These are phyloP conservation scores for Microcyclosporella mali DNA, from an alignment of 2,329 filamentous ascomycete genomes.

Conservation along the genomic window DNA sequence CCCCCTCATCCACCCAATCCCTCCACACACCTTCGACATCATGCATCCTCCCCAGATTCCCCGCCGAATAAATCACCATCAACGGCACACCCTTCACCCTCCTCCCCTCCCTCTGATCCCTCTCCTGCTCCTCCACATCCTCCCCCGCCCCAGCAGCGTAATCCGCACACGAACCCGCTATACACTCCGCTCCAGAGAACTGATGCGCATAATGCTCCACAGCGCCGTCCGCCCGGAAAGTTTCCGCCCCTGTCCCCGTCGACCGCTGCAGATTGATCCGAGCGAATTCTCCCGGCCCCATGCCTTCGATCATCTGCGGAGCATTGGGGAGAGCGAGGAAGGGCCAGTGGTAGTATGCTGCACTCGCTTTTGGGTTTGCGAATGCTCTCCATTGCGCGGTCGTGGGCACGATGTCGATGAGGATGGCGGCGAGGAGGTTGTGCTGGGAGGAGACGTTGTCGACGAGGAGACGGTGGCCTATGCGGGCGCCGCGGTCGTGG, in stretches of 20 bases:
- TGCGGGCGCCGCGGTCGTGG: conserved; percentile 47
- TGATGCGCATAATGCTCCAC: conserved; percentile 40
- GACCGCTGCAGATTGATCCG: conserved; percentile 30
- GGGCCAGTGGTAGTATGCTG: conserved; percentile 47
- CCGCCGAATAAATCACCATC: conserved; percentile 41
- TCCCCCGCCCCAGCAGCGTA: conserved; percentile 41
- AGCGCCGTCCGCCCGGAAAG: conserved; percentile 34
- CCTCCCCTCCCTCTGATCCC: conserved; percentile 40
- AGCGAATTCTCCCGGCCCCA: conserved; percentile 39
- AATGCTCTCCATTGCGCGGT: conserved; percentile 42
- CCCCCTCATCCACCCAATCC: conserved; percentile 40
- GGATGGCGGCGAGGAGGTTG: conserved; percentile 35
- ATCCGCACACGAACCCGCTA: conserved; percentile 43
- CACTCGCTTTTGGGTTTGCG: conserved; percentile 32
- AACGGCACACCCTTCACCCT: conserved; percentile 38
- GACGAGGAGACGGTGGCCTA: conserved; percentile 46
- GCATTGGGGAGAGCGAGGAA: conserved; percentile 45
- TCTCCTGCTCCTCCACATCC: conserved; percentile 40
- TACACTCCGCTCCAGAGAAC: conserved; percentile 39
- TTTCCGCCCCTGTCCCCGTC: conserved; percentile 21
- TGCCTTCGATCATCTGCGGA: conserved; percentile 38
- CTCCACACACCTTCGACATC: conserved; percentile 42
- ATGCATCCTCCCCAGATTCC: conserved; percentile 38
- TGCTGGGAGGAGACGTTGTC: conserved; percentile 30
- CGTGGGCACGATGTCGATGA: conserved; percentile 49